Evolutionary conservation across 192 early-diverging fungal species (phyloP).

Genomic region (Allomyces javanicus): DNA sequence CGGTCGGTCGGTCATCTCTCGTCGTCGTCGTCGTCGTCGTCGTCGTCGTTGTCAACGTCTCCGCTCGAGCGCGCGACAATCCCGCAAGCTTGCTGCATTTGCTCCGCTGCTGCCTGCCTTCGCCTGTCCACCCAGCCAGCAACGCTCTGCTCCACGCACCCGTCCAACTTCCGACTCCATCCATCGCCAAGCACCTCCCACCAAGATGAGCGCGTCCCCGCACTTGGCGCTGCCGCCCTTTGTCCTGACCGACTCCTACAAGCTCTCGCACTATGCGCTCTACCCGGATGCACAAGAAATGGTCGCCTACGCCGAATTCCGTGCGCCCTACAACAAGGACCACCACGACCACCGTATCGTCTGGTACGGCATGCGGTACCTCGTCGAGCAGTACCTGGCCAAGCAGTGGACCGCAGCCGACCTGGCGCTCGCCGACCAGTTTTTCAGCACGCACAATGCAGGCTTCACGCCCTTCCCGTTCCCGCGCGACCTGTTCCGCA

Average conservation of each 20-base stretch:
- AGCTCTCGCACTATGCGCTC: conserved; percentile 50
- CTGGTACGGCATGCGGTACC: conserved; percentile 68
- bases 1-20: too few species aligned
- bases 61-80: too few species aligned
- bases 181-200: too few species aligned
- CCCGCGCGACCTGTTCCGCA: conserved; percentile 52
- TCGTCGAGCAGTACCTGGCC: conserved; percentile 54
- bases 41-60: too few species aligned
- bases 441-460: conserved; percentile 57
- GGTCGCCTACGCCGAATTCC: conserved; percentile 70
- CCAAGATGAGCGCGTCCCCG: not conserved
- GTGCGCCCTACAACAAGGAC: conserved; percentile 42
- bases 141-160: too few species aligned
- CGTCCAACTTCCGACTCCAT: too few species aligned
- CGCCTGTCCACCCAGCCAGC: too few species aligned
- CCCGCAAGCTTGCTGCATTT: too few species aligned
- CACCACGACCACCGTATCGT: conserved; percentile 49
- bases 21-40: too few species aligned
- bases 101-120: too few species aligned
- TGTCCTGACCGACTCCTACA: conserved; percentile 72
- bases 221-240: not conserved
- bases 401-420: conserved; percentile 47
- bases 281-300: conserved; percentile 52
- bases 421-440: conserved; percentile 38
- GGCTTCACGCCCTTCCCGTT: conserved; percentile 47